Evolutionary conservation across 805 yeast genomes (phyloP).

Genomic region (Starmerella apis): DNA sequence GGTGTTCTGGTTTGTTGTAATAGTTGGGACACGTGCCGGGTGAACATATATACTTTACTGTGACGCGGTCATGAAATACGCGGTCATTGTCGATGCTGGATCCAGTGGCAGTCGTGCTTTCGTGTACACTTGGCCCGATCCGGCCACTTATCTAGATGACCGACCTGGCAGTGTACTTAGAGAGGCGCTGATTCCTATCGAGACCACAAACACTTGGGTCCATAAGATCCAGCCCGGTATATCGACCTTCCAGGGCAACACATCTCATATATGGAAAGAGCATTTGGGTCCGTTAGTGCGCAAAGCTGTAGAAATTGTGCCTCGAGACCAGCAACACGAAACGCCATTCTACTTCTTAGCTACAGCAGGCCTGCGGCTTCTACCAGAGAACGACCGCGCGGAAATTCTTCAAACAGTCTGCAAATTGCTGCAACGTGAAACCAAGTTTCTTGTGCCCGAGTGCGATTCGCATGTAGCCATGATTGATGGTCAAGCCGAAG

Average conservation of each 20-base stretch:
- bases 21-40: not conserved
- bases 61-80: slow-evolving; percentile 40
- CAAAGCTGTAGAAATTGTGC: slow-evolving; percentile 63
- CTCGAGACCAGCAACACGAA: slow-evolving; percentile 43
- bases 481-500: slow-evolving; percentile 92
- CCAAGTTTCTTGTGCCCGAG: slow-evolving; percentile 45
- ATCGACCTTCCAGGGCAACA: slow-evolving; percentile 50
- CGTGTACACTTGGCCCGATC: slow-evolving; percentile 68
- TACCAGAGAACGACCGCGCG: slow-evolving; percentile 45
- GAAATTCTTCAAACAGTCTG: slow-evolving; percentile 55
- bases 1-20: not conserved
- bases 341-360: slow-evolving; percentile 90
- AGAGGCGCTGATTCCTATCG: slow-evolving; percentile 56
- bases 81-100: slow-evolving; percentile 89
- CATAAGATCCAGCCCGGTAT: slow-evolving; percentile 74
- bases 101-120: slow-evolving; percentile 88
- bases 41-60: no score
- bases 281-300: slow-evolving; percentile 59
- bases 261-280: slow-evolving; percentile 51
- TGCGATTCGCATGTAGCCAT: slow-evolving; percentile 69
- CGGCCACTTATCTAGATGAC: slow-evolving; percentile 30
- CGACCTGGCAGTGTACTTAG: slow-evolving; percentile 30
- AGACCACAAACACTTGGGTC: slow-evolving; percentile 58
- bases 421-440: slow-evolving; percentile 40
- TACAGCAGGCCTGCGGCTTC: slow-evolving; percentile 91